Percentiles rank a stretch among this genome's conserved stretches.
These are phyloP conservation scores for Paraglomus brasilianum DNA, from an alignment of 192 early-diverging fungal species.

Conservation along the genomic window DNA sequence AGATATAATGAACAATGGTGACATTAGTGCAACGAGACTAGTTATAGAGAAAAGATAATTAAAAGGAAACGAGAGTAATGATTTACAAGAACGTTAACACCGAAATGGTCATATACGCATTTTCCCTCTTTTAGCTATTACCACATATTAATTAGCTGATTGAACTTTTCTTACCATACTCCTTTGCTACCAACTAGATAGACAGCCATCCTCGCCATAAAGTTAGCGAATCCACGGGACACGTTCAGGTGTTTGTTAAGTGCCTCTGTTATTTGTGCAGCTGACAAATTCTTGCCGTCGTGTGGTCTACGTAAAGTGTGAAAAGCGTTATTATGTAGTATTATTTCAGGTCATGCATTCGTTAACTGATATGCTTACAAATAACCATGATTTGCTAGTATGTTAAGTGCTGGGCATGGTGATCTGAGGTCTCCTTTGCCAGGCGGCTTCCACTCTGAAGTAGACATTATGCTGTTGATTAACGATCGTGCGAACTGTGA, in stretches of 20 bases:
- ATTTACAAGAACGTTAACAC: too few relatives aligned
- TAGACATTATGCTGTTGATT: too few relatives aligned
- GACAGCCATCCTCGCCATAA: not conserved
- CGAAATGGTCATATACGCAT: too few relatives aligned
- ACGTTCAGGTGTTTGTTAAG: not conserved
- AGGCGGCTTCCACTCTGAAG: constrained; percentile 13
- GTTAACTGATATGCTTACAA: constrained; percentile 15
- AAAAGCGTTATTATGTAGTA: not conserved
- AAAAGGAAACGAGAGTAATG: too few relatives aligned
- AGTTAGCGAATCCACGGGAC: not conserved
- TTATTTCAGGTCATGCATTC: too few relatives aligned
- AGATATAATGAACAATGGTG: too few relatives aligned
- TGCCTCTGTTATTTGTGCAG: not conserved
- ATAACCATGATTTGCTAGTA: constrained; percentile 24
- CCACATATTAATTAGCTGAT: too few relatives aligned
- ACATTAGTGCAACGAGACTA: too few relatives aligned
- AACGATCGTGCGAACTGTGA: too few relatives aligned
- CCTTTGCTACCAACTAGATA: not conserved
- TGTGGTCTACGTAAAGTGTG: not conserved
- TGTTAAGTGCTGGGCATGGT: constrained; percentile 11
- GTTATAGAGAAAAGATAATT: too few relatives aligned
- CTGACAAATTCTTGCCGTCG: constrained; percentile 3
- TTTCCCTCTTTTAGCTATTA: too few relatives aligned
- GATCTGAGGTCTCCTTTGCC: constrained; percentile 19
- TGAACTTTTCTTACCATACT: not conserved